A percentile compares a stretch with the other conserved stretches of the same genome.
Conservation (phyloP, 208 protist species). For the Wallacemonas collosoma region DNA sequence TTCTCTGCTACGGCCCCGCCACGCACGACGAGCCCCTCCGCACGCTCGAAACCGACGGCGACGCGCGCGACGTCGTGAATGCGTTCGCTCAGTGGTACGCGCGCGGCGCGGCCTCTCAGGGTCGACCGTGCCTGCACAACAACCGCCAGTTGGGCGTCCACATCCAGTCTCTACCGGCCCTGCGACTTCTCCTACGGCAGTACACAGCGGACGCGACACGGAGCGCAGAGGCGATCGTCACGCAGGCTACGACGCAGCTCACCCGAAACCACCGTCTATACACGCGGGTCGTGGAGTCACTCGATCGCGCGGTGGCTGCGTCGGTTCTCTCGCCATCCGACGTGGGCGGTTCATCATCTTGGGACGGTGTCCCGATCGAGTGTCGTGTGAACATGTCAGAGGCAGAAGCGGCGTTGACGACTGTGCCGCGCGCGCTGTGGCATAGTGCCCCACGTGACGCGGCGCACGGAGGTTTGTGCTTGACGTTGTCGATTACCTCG, state of each 20-base stretch:
- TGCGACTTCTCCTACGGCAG: conserved; percentile 52
- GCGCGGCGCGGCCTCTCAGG: conserved; percentile 1
- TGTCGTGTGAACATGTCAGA: conserved; percentile 23
- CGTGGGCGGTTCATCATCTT: background rate
- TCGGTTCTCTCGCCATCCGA: background rate
- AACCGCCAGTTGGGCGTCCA: conserved; percentile 72
- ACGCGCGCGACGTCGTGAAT: conserved; percentile 62
- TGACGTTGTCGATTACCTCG: background rate
- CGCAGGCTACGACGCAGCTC: background rate
- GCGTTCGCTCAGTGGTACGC: conserved; percentile 63
- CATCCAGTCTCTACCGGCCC: conserved; percentile 64
- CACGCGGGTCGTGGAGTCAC: conserved; percentile 23
- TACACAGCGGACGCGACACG: conserved; percentile 19
- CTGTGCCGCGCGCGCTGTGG: conserved; percentile 20
- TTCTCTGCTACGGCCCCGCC: conserved; percentile 49
- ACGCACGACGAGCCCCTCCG: conserved; percentile 36
- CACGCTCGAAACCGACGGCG: conserved; percentile 37
- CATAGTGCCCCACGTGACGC: background rate
- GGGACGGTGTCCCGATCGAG: conserved; percentile 15
- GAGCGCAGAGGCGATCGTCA: conserved; percentile 12
- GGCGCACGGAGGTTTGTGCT: background rate
- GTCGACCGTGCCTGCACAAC: conserved; percentile 18
- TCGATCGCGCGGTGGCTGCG: conserved; percentile 14
- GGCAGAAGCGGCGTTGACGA: conserved; percentile 22
- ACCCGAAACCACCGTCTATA: conserved; percentile 38